These are phyloP conservation scores for Wickerhamomyces subpelliculosus DNA, from an alignment of 805 yeast genomes.

Conservation along the genomic window DNA sequence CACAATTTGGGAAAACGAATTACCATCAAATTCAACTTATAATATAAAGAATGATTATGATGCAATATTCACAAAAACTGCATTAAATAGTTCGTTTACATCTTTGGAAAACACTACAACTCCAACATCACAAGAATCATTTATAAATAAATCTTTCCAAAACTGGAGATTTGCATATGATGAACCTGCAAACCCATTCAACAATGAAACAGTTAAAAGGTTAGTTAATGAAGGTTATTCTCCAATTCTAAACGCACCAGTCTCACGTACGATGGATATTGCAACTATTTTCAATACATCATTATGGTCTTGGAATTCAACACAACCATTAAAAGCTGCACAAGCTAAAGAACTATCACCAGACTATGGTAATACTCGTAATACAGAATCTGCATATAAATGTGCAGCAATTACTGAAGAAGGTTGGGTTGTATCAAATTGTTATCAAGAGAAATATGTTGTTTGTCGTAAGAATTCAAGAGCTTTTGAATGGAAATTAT, in stretches of 20 bases:
- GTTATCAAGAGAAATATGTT: conserved; percentile 45
- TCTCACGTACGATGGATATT: conserved; percentile 20
- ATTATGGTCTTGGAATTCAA: conserved; percentile 71
- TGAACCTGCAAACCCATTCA: conserved; percentile 34
- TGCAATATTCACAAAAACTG: conserved; percentile 17
- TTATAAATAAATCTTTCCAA: conserved; percentile 9
- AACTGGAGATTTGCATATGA: conserved; percentile 38
- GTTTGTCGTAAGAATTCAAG: conserved; percentile 45
- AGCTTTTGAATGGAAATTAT: conserved; percentile 38
- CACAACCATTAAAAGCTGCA: conserved; percentile 37
- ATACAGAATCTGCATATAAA: conserved; percentile 28
- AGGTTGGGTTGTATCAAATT: conserved; percentile 65
- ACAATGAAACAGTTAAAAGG: conserved; percentile 28
- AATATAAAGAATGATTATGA: conserved; percentile 14
- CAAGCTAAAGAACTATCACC: conserved; percentile 12
- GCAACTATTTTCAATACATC: conserved; percentile 27
- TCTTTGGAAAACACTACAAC: not conserved
- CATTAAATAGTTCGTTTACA: conserved; percentile 16
- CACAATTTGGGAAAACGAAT: conserved; percentile 23
- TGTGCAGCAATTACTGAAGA: conserved; percentile 35
- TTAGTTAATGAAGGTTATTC: conserved; percentile 54
- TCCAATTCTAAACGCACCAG: conserved; percentile 48
- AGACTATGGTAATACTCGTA: conserved; percentile 8
- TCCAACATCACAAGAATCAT: conserved; percentile 1
- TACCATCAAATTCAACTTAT: conserved; percentile 26